These are phyloP conservation scores for Hypomyces rosellus DNA, from an alignment of 2,329 filamentous ascomycete species.

Conservation along the genomic window DNA sequence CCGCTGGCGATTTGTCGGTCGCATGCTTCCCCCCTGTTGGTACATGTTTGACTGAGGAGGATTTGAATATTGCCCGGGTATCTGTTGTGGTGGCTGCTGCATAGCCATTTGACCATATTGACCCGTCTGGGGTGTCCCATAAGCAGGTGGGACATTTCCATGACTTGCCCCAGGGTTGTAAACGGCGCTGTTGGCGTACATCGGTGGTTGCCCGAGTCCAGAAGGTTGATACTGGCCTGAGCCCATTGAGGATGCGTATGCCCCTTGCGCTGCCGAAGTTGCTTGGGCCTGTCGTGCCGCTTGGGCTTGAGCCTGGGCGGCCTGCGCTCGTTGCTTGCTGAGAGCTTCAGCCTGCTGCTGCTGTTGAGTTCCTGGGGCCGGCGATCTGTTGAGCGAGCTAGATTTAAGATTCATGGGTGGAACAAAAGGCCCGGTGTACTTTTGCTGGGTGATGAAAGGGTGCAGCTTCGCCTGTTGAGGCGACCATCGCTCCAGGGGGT, in stretches of 20 bases:
- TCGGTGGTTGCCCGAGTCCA: slow-evolving; percentile 50
- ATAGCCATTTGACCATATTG: slow-evolving; percentile 70
- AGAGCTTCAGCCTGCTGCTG: slow-evolving; percentile 92
- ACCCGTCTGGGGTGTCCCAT: slow-evolving; percentile 60
- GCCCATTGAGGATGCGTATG: slow-evolving; percentile 48
- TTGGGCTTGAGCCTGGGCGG: slow-evolving; percentile 53
- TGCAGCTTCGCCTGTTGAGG: slow-evolving; percentile 96
- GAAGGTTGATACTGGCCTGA: slow-evolving; percentile 42
- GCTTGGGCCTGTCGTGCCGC: slow-evolving; percentile 53
- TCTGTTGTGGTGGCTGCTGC: slow-evolving; percentile 59
- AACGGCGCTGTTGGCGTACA: slow-evolving; percentile 79
- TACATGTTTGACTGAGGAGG: slow-evolving; percentile 52
- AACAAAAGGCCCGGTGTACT: slow-evolving; percentile 92
- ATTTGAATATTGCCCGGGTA: slow-evolving; percentile 58
- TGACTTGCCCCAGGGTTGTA: slow-evolving; percentile 56
- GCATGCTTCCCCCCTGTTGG: slow-evolving; percentile 52
- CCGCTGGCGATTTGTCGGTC: slow-evolving; percentile 70
- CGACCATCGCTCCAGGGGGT: slow-evolving; percentile 94
- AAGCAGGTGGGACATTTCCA: slow-evolving; percentile 59
- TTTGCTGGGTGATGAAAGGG: slow-evolving; percentile 97
- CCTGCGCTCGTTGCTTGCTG: slow-evolving; percentile 68
- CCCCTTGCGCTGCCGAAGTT: slow-evolving; percentile 59
- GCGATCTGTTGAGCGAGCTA: slow-evolving; percentile 75
- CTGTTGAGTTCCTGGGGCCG: slow-evolving; percentile 88
- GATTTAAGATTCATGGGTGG: slow-evolving; percentile 95